phyloP scores from a whole-genome alignment of 1,284 basidiomycete genomes.

The Ustanciosporium gigantosporum region DNA sequence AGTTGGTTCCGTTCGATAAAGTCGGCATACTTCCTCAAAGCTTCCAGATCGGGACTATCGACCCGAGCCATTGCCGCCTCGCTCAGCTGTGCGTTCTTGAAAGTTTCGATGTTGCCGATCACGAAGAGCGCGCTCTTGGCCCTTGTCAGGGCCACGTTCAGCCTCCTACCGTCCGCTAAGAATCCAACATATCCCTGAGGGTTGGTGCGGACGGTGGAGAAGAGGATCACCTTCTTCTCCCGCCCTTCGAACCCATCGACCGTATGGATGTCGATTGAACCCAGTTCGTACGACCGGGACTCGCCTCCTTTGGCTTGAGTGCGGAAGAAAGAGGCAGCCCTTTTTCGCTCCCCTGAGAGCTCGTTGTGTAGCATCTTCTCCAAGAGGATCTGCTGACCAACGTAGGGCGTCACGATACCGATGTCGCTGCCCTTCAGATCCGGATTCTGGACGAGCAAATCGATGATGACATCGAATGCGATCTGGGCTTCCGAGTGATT shows the following conservation, averaged over 20 bases:
- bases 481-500: conserved; percentile 47
- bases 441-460: conserved; percentile 45
- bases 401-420: conserved; percentile 57
- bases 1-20: too few species aligned
- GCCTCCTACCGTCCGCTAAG: conserved; percentile 87
- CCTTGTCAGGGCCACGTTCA: conserved; percentile 95
- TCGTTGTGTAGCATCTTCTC: conserved; percentile 46
- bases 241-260: conserved; percentile 94
- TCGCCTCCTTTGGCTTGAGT: neutral
- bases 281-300: conserved; percentile 38
- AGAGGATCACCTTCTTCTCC: conserved; percentile 92
- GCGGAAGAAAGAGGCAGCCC: conserved; percentile 8
- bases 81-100: conserved; percentile 61
- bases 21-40: conserved; percentile 20
- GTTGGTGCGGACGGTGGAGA: conserved; percentile 82
- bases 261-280: conserved; percentile 81
- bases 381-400: conserved; percentile 49
- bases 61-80: conserved; percentile 36
- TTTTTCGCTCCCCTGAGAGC: conserved; percentile 10
- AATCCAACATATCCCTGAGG: conserved; percentile 78
- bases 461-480: conserved; percentile 57
- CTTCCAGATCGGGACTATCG: conserved; percentile 31
- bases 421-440: conserved; percentile 46
- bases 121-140: conserved; percentile 87
- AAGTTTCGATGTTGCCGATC: conserved; percentile 77